Base-by-base conservation (phyloP, 2,329 filamentous ascomycete genomes). In the Tolypocladium ophioglossoides region DNA sequence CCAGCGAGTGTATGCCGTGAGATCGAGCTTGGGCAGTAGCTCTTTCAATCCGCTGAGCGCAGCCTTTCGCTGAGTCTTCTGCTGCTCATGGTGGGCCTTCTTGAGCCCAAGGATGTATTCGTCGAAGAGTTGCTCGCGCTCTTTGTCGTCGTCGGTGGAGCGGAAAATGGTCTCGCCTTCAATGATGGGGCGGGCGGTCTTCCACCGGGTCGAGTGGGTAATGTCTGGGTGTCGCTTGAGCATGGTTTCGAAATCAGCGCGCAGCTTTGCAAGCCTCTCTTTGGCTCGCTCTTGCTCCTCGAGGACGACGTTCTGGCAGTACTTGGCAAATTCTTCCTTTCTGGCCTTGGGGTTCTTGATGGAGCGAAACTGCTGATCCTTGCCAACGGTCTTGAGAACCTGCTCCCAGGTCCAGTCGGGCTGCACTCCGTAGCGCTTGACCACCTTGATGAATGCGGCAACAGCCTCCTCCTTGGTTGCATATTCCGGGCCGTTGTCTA, bases 1-100 rank as follows among this genome's bases (percentile, higher is more conserved):
- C 95, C 95, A 99, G 61, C 90, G 86, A 40, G 92, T 96, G 69
- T 96, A 96, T 2, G 92, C 89, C 67, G 96, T 91, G 56, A 96
- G 77, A 62, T 94, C 82, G 52, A 99, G 78, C 61, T 83, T 84
- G 50, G 87, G 85, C 44, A 99, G 74, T 55, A 97, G 79, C 40
- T 83, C 82, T 53, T 87, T 82, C 47, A 99, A 79, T 46, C 92
- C 87, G 62, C 91, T 87, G 77, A 95, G 86, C 50, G 92, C 94
- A 47, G 84, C 84, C 69, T 88, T 91, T 57, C 88, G 86, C 55
- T 82, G 78, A 39, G 78, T 75, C 11, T 82, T 78, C 70, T 96
- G 88, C 59, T 85, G 78, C 64, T 96, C 90, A 20, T 84, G 74
- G 66, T 96, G 84, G 8, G 80, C 74, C 69, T 89, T 94, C 70